Evolutionary conservation across 2,329 filamentous ascomycete genomes (phyloP).

Genomic region (Sordariomycetes sp.): DNA sequence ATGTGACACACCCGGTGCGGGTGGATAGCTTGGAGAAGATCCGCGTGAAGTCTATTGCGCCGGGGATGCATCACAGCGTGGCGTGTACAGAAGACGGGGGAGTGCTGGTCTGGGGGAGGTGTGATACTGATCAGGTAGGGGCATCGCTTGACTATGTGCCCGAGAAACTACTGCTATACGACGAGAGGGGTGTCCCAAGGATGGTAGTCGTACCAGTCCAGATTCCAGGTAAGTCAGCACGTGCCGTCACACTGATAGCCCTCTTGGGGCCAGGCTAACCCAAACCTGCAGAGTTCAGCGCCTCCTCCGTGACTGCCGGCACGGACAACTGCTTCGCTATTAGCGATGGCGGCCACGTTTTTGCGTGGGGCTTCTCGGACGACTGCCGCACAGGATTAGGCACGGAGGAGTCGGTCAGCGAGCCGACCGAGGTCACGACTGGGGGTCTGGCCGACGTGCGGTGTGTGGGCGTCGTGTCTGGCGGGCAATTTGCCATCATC

Average conservation of each 20-base stretch:
- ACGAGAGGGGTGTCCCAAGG: conserved; percentile 50
- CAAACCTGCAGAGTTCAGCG: conserved; percentile 1
- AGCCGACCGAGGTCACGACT: conserved; percentile 33
- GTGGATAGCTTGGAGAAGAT: conserved; percentile 57
- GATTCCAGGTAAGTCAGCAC: conserved; percentile 10
- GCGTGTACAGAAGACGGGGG: conserved; percentile 46
- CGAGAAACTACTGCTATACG: conserved; percentile 46
- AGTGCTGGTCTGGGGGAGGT: conserved; percentile 50
- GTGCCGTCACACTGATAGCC: neutral
- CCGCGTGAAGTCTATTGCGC: conserved; percentile 53
- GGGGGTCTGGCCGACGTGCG: neutral
- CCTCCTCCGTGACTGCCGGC: conserved; percentile 43
- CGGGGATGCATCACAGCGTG: conserved; percentile 62
- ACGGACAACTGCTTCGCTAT: conserved; percentile 68
- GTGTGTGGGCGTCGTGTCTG: neutral
- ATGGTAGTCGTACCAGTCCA: conserved; percentile 41
- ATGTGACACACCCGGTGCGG: conserved; percentile 55
- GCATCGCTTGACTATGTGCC: conserved; percentile 39
- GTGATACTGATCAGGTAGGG: conserved; percentile 43
- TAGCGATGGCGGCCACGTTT: conserved; percentile 59
- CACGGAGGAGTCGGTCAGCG: conserved; percentile 52
- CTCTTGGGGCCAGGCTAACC: neutral
- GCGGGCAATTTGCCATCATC: conserved; percentile 1
- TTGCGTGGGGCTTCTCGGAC: conserved; percentile 70
- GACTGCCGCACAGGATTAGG: conserved; percentile 74